Conservation (phyloP, 2,329 filamentous ascomycete species). For the Biscogniauxia mediterranea region DNA sequence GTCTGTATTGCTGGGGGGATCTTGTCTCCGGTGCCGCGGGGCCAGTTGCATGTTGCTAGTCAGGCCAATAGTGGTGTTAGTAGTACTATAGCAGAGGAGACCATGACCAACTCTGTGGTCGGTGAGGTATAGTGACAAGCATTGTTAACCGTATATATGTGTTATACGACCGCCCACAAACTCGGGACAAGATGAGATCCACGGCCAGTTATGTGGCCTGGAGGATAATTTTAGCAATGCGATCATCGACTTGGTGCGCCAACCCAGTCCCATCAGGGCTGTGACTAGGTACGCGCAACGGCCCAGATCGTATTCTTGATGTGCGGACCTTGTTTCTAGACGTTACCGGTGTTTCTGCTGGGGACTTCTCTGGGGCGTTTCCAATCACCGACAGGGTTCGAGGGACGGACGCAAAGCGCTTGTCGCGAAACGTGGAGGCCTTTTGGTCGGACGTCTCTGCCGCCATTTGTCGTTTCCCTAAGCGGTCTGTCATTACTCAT, state of each 20-base stretch:
- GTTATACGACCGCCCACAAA: neutral
- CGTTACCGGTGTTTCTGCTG: slow-evolving; percentile 16
- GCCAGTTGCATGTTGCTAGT: neutral
- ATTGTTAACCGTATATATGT: neutral
- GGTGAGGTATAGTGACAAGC: neutral
- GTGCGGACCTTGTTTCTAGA: slow-evolving; percentile 13
- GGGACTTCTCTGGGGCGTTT: slow-evolving; percentile 13
- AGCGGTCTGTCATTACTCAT: slow-evolving; percentile 25
- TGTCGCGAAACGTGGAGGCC: slow-evolving; percentile 22
- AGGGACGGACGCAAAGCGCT: slow-evolving; percentile 28
- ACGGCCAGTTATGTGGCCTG: neutral
- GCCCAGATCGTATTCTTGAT: slow-evolving; percentile 4
- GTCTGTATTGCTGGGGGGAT: neutral
- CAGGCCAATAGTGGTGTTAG: neutral
- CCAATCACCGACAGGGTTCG: slow-evolving; percentile 5
- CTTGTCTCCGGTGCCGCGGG: neutral
- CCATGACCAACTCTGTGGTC: neutral
- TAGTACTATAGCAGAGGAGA: neutral
- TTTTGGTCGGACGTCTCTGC: slow-evolving; percentile 20
- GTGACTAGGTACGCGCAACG: slow-evolving; percentile 3
- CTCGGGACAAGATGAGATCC: slow-evolving; percentile 1
- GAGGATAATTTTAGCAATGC: slow-evolving; percentile 5
- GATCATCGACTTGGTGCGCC: neutral
- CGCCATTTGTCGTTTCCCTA: slow-evolving; percentile 26
- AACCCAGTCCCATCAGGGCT: neutral